phyloP scores from a whole-genome alignment of 192 early-diverging fungal species.

The Coemansia pectinata region DNA sequence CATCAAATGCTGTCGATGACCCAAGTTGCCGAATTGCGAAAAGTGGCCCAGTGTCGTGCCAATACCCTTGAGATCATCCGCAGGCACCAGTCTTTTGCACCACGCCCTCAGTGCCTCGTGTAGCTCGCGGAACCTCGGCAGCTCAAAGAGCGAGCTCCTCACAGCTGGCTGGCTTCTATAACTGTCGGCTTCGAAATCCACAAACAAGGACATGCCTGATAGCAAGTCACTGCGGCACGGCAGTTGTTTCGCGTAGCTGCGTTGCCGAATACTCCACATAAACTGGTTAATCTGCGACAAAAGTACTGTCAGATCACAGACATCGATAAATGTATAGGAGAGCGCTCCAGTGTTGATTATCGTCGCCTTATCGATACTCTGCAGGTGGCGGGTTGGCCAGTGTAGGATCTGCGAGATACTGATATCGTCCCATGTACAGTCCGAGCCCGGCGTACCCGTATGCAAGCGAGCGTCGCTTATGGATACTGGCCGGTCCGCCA shows the following conservation, averaged over 20 bases:
- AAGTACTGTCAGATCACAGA: conserved; percentile 31
- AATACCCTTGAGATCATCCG: conserved; percentile 21
- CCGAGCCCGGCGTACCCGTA: conserved; percentile 37
- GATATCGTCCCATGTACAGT: conserved; percentile 49
- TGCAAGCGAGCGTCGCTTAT: conserved; percentile 35
- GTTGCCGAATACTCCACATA: conserved; percentile 35
- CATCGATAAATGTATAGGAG: conserved; percentile 45
- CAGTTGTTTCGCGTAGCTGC: neutral
- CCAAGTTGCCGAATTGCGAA: conserved; percentile 20
- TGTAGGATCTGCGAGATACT: conserved; percentile 47
- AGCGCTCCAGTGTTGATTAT: conserved; percentile 27
- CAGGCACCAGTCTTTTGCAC: conserved; percentile 24
- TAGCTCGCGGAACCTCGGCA: conserved; percentile 24
- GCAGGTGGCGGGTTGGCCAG: conserved; percentile 46
- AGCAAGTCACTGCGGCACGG: conserved; percentile 9
- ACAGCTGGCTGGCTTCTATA: conserved; percentile 6
- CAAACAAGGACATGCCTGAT: conserved; percentile 16
- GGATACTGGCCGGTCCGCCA: conserved; percentile 47
- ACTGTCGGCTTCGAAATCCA: neutral
- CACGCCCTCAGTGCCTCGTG: conserved; percentile 25
- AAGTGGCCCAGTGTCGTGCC: conserved; percentile 13
- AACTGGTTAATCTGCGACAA: conserved; percentile 40
- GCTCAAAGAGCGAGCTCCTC: conserved; percentile 22
- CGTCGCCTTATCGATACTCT: conserved; percentile 12
- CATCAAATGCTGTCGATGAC: conserved; percentile 40